A percentile compares a stretch with the other conserved stretches of the same genome.
These are phyloP conservation scores for Fusarium succisae DNA, from an alignment of 2,329 filamentous ascomycete genomes.

Conservation along the genomic window DNA sequence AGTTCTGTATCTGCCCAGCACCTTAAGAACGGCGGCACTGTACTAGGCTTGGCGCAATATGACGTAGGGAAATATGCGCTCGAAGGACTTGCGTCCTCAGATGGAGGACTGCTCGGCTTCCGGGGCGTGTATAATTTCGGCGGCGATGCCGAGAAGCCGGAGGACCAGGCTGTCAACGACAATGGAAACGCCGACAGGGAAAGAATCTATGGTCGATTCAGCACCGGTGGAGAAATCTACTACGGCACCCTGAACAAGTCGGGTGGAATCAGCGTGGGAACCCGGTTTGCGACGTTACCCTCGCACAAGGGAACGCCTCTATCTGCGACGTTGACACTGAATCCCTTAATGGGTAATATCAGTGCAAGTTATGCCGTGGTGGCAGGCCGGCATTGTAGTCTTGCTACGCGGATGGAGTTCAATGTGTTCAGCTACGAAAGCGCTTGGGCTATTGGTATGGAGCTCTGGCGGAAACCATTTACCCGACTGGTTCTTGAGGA, in stretches of 20 bases:
- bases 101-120: slow-evolving; percentile 87
- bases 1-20: slow-evolving; percentile 79
- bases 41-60: slow-evolving; percentile 79
- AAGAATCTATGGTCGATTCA: slow-evolving; percentile 82
- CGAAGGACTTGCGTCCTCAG: slow-evolving; percentile 91
- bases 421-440: slow-evolving; percentile 99
- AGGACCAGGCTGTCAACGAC: slow-evolving; percentile 26
- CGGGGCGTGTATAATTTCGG: slow-evolving; percentile 96
- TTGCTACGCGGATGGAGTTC: slow-evolving; percentile 94
- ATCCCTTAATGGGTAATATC: slow-evolving; percentile 93
- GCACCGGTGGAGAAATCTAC: slow-evolving; percentile 91
- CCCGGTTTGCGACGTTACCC: slow-evolving; percentile 88
- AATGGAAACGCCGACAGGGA: slow-evolving; percentile 57
- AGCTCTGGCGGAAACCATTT: slow-evolving; percentile 81
- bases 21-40: slow-evolving; percentile 78
- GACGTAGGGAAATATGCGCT: slow-evolving; percentile 88
- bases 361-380: slow-evolving; percentile 92
- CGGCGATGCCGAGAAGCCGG: slow-evolving; percentile 63
- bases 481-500: slow-evolving; percentile 50
- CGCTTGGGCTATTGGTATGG: slow-evolving; percentile 88
- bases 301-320: slow-evolving; percentile 86
- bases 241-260: slow-evolving; percentile 96
- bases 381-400: slow-evolving; percentile 81
- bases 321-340: slow-evolving; percentile 91
- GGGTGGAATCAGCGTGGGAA: slow-evolving; percentile 86